These are phyloP conservation scores for Polytolypa hystricis DNA, from an alignment of 2,329 filamentous ascomycete genomes.

Conservation along the genomic window DNA sequence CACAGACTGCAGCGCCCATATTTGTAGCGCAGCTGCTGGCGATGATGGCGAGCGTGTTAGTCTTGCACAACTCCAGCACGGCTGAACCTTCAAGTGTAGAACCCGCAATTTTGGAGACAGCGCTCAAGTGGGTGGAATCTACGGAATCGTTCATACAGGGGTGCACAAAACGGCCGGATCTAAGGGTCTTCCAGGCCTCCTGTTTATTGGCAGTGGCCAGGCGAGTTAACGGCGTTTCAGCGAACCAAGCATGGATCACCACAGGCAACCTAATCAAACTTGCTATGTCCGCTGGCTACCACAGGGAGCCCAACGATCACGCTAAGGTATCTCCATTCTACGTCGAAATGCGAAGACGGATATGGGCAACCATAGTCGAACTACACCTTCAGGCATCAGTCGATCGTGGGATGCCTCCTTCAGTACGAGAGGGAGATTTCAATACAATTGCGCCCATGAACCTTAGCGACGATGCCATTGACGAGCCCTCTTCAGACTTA, in stretches of 20 bases:
- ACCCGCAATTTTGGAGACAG: constrained; percentile 35
- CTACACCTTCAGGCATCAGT: constrained; percentile 29
- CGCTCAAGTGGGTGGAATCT: constrained; percentile 31
- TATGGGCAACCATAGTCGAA: constrained; percentile 35
- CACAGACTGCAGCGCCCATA: constrained; percentile 27
- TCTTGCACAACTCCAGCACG: constrained; percentile 39
- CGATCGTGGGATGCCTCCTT: constrained; percentile 23
- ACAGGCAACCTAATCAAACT: constrained; percentile 30
- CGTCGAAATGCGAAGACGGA: constrained; percentile 34
- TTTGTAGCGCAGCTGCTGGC: constrained; percentile 38
- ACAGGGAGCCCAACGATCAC: constrained; percentile 28
- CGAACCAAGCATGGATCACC: constrained; percentile 25
- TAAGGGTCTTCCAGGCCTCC: constrained; percentile 24
- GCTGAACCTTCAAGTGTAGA: constrained; percentile 12
- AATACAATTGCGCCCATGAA: constrained; percentile 28
- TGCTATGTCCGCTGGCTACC: constrained; percentile 33
- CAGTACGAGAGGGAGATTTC: constrained; percentile 24
- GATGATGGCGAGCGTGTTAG: constrained; percentile 30
- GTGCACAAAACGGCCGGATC: constrained; percentile 21
- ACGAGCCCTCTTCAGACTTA: not conserved
- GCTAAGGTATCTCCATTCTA: constrained; percentile 26
- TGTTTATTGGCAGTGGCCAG: constrained; percentile 26
- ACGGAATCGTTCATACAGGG: constrained; percentile 24
- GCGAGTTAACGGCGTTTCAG: constrained; percentile 21
- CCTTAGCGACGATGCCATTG: constrained; percentile 24